Evolutionary conservation across 1,139 yeast genomes (phyloP), one percentile per base, ranked within the genome.

Genomic region (Magnusiomyces fungicola): DNA sequence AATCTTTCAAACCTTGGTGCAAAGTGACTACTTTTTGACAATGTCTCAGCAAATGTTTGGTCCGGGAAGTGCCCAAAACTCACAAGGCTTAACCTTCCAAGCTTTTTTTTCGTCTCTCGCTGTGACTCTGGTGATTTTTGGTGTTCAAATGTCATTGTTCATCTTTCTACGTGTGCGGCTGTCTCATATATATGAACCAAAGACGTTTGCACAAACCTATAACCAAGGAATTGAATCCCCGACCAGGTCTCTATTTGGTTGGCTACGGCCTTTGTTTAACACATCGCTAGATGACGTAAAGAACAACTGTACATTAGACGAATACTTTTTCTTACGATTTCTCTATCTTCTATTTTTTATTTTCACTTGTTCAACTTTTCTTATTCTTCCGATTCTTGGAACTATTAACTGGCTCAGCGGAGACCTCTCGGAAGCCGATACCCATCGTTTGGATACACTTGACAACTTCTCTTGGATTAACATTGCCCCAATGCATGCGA

Each of bases 321-420:
- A 65, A 1, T 65, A 62, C 49, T 66, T 64, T 49, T 62, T 64
- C 41, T 53, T 66, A 16, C 48, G 69, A 9, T 65, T 58, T 46
- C 34, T 63, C 18, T 32, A 53, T 5, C 55, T 65, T 30, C 56
- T 60, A 3, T 48, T 60, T n/a, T 22, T 48, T 3, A 16, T 58
- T 2, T 56, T 56, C 48, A 47, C 50, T 0, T 46, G 43, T 2
- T 43, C 59, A 21, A 56, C 60, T 5, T 29, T 56, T 0, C 47
- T 58, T 1, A 44, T 60, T 24, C 38, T 60, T 5, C 61, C 66
- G 0, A 41, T 60, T 2, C 52, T 66, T 29, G 46, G 64, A 18
- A 62, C 66, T 0, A 32, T 66, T 2, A 66, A 66, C 48, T 47
- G 47, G 42, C 22, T 50, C 6, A 40, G 46, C 33, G 39, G 44